Evolutionary conservation across 1,139 yeast species (phyloP), one percentile per base, ranked within the genome.

Genomic region (Suhomyces bokatorum): DNA sequence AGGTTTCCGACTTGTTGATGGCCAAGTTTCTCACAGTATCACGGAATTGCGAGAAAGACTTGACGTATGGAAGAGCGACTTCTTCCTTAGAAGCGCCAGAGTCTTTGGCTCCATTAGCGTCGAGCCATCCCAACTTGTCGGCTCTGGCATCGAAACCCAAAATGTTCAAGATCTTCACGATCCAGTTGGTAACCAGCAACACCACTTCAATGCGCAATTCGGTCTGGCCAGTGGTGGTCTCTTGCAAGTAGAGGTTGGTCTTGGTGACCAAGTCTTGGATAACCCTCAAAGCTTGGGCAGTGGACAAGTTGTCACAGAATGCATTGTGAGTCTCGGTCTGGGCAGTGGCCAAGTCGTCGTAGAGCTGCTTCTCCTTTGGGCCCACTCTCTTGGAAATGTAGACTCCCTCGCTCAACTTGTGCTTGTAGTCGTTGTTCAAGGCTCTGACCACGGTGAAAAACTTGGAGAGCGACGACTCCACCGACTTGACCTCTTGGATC

Each of bases 381-480:
- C 77, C 67, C 31, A 79, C 60, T 54, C 82, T 83, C 63, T 85
- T 85, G 4, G 84, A 74, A 10, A 84, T 68, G 44, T 75, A 69
- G 27, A 59, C 68, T 9, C 80, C 81, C 9, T 65, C 59, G 22
- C 60, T 59, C 44, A 79, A 70, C 39, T 71, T 75, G 57, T 77
- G 79, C 47, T 77, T 81, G 51, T 83, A 74, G 53, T 85, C 90
- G 47, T 70, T 65, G 50, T 80, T 75, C 54, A 89, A 73, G 1
- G 97, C 97, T 57, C 95, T 78, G 27, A 88, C 85, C 45, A 80
- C 88, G 41, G 85, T 81, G 74, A 95, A 93, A 62, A 87, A 93
- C 60, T 89, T 93, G 54, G 82, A 81, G 46, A 89, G 64, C 1
- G 91, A 68, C 2, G 85, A 72, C 66, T 93, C 98, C 45, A 80